Conservation (phyloP, 345 rosid genomes). For the Streptanthus diversifolius region DNA sequence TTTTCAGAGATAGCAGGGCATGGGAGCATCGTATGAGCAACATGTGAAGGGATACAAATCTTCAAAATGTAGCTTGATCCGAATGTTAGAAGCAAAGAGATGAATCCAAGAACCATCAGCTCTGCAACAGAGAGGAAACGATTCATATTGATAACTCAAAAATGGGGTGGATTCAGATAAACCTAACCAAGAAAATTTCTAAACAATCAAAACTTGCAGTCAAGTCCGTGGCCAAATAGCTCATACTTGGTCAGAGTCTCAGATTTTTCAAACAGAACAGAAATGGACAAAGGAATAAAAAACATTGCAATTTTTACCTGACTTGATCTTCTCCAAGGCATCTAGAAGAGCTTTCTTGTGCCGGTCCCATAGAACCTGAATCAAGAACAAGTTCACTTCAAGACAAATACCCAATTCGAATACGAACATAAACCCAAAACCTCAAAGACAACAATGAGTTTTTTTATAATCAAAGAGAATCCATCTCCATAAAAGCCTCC, state of each 20-base stretch:
- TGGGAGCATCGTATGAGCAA: constrained; percentile 70
- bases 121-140: constrained; percentile 48
- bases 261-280: not conserved
- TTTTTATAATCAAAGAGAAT: not conserved
- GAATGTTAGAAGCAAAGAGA: constrained; percentile 81
- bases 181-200: not conserved
- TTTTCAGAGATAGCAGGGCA: constrained; percentile 31
- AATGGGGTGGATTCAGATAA: not conserved
- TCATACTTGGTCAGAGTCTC: not conserved
- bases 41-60: constrained; percentile 62
- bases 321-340: constrained; percentile 80
- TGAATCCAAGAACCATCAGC: constrained; percentile 90
- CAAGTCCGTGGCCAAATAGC: not conserved
- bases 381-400: constrained; percentile 4
- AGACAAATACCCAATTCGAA: not conserved
- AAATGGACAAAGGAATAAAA: not conserved
- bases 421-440: not conserved
- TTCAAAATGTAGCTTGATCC: constrained; percentile 51
- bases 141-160: not conserved
- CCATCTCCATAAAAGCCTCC: not conserved
- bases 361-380: constrained; percentile 71
- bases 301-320: constrained; percentile 41
- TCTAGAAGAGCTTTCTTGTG: constrained; percentile 77
- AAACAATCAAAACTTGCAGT: not conserved
- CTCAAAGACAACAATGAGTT: not conserved